Evolutionary conservation across 2,329 filamentous ascomycete genomes (phyloP), one percentile per base, ranked within the genome.

Genomic region (Cordyceps farinosa): DNA sequence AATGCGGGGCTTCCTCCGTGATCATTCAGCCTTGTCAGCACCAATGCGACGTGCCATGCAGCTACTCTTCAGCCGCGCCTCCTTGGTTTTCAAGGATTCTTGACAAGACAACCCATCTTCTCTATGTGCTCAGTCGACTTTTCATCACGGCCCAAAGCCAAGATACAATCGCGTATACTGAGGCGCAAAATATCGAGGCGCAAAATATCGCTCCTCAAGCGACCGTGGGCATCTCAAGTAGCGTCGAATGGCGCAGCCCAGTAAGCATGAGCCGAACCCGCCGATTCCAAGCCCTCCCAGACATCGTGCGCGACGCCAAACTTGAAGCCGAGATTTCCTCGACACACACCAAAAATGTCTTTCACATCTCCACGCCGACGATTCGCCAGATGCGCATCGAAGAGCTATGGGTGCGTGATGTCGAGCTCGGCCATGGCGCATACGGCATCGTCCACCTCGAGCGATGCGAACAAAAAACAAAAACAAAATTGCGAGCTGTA

Each of bases 301-400:
- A 67, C 62, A 76, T 72, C 22, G 62, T 52, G 3, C 57, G 60
- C 44, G 66, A 67, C 32, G 56, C 48, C 51, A 61, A 61, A 42
- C n/a, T 67, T 13, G 52, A 64, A 29, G 61, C 60, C 9, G 61
- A 65, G 34, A 59, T 48, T 5, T 54, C 58, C n/a, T 30, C 51
- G 7, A 34, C 48, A 3, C 29, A 61, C 40, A 50, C 63, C 38
- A 61, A 56, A 32, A 40, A 66, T 52, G 29, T 63, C 51, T 29
- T 59, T 30, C 29, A 61, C 48, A 56, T 34, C 22, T 56, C 53
- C 3, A 22, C 22, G 11, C 13, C 34, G 5, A 17, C 17, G 30
- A n/a, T 51, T 27, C 61, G 47, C 29, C 27, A 10, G 29, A 13
- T 22, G 22, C 55, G 47, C 22, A 47, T n/a, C 13, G 61, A 59